Percentiles rank a stretch among this genome's conserved stretches.
These are phyloP conservation scores for Tuber umbilicatum DNA, from an alignment of 495 filamentous ascomycete species.

Conservation along the genomic window DNA sequence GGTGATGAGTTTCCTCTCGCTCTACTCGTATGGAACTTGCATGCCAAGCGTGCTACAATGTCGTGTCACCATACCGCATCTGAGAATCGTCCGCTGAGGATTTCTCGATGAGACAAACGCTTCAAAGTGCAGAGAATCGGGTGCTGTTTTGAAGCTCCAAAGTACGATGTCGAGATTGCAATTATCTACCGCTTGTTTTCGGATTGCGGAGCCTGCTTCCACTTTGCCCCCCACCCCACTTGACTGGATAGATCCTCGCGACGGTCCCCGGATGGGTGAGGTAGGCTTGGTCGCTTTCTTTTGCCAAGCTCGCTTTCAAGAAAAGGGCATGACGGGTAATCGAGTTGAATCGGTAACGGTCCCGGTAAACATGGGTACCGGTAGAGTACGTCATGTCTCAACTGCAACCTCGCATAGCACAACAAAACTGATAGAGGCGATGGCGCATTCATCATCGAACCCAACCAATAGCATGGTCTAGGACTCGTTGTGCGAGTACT, in stretches of 20 bases:
- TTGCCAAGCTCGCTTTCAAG: background rate
- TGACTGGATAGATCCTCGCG: background rate
- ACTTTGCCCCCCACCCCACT: background rate
- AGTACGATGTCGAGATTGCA: background rate
- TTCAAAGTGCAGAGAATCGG: background rate
- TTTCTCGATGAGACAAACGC: background rate
- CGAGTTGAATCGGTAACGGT: background rate
- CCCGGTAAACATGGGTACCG: background rate
- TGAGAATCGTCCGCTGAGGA: background rate
- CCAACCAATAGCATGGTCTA: background rate
- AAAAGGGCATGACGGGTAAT: background rate
- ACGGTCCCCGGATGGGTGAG: background rate
- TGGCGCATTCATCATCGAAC: background rate
- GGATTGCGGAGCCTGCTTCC: background rate
- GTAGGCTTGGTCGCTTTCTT: background rate
- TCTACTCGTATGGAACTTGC: background rate
- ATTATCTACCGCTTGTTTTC: background rate
- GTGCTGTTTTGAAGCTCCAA: background rate
- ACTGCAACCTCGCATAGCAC: background rate
- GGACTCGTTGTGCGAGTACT: background rate
- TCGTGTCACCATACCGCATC: background rate
- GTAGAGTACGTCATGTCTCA: slow-evolving; percentile 3
- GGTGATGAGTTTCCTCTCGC: too few species aligned
- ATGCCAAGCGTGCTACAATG: background rate
- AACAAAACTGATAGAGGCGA: background rate